These are phyloP conservation scores for Aspergillus sp. DNA, from an alignment of 2,329 filamentous ascomycete species.

Conservation along the genomic window DNA sequence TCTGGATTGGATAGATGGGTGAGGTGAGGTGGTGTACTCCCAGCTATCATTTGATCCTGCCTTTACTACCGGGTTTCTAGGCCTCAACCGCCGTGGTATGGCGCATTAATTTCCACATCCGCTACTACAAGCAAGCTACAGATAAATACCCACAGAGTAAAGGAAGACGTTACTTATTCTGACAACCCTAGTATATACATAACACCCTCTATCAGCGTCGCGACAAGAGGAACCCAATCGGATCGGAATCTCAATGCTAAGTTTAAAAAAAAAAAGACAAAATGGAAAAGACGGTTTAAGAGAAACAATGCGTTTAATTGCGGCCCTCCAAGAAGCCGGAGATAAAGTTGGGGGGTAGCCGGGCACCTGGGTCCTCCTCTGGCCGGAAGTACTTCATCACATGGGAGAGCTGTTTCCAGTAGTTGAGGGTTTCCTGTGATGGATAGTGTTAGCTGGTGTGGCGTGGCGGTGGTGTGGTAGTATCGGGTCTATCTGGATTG, in stretches of 20 bases:
- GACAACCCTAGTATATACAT: slow-evolving; percentile 36
- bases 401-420: slow-evolving; percentile 96
- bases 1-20: neutral
- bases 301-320: slow-evolving; percentile 35
- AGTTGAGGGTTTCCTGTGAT: slow-evolving; percentile 91
- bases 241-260: slow-evolving; percentile 21
- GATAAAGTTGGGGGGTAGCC: slow-evolving; percentile 87
- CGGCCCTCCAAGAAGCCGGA: slow-evolving; percentile 89
- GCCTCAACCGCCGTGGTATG: no score
- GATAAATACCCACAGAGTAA: neutral
- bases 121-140: neutral
- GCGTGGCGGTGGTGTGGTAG: neutral
- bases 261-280: slow-evolving; percentile 15
- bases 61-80: neutral
- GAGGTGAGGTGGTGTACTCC: no score
- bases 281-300: slow-evolving; percentile 10
- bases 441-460: neutral
- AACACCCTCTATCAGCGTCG: slow-evolving; percentile 29
- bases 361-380: slow-evolving; percentile 74
- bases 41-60: no score
- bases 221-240: slow-evolving; percentile 9
- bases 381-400: slow-evolving; percentile 95
- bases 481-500: neutral
- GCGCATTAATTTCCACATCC: neutral
- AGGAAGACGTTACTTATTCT: slow-evolving; percentile 27